Evolutionary conservation across 2,329 filamentous ascomycete genomes (phyloP).

Genomic region (Fusarium graminum): DNA sequence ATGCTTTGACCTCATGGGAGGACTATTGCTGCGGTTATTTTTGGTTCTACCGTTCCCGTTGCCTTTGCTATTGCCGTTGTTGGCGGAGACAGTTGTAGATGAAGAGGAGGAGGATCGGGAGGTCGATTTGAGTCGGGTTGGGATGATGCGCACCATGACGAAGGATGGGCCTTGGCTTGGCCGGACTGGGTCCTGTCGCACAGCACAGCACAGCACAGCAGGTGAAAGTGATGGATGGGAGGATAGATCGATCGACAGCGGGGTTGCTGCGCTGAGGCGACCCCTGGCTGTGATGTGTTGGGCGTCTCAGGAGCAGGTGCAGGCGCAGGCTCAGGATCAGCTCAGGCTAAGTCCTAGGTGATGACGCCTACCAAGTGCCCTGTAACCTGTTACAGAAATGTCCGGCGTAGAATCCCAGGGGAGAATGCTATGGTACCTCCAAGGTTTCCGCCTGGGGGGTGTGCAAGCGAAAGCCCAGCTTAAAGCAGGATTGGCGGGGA

Average conservation of each 20-base stretch:
- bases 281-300: constrained; percentile 15
- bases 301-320: constrained; percentile 21
- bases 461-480: not conserved
- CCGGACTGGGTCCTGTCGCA: constrained; percentile 12
- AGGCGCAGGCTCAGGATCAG: constrained; percentile 27
- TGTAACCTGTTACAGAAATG: constrained; percentile 23
- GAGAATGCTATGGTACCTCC: constrained; percentile 10
- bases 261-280: constrained; percentile 22
- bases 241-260: constrained; percentile 40
- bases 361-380: constrained; percentile 33
- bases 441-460: constrained; percentile 8
- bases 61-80: constrained; percentile 31
- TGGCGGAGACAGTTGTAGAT: constrained; percentile 45
- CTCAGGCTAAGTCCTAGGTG: constrained; percentile 31
- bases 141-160: constrained; percentile 70
- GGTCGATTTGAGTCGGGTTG: constrained; percentile 64
- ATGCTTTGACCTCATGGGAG: constrained; percentile 64
- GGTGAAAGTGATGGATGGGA: constrained; percentile 1
- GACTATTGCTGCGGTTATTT: constrained; percentile 63
- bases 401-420: constrained; percentile 10
- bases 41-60: constrained; percentile 47
- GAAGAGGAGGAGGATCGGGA: constrained; percentile 56
- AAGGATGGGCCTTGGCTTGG: constrained; percentile 32
- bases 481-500: constrained; percentile 31
- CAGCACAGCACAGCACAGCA: constrained; percentile 6